Percentiles rank a stretch among this genome's conserved stretches.
phyloP scores from a whole-genome alignment of 169 alveolate genomes.

The Cryptosporidium sp. region DNA sequence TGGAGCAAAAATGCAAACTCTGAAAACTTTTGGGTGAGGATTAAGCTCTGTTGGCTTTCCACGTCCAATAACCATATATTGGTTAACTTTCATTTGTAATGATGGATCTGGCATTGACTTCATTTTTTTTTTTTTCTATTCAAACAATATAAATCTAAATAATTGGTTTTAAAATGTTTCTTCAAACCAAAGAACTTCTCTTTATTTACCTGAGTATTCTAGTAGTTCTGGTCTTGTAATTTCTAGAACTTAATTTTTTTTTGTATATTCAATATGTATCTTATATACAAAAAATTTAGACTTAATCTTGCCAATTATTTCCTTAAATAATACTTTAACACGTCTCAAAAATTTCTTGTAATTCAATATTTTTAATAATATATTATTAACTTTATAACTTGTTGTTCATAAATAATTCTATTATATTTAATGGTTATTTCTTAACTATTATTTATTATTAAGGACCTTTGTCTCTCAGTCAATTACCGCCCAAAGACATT shows the following conservation, averaged over 20 bases:
- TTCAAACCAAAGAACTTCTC: slow-evolving; percentile 16
- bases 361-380: not conserved
- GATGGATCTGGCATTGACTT: slow-evolving; percentile 80
- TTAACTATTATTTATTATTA: not conserved
- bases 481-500: slow-evolving; percentile 6
- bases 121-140: slow-evolving; percentile 55
- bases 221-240: not conserved
- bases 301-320: not conserved
- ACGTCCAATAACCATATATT: slow-evolving; percentile 96
- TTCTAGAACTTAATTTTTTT: slow-evolving; percentile 2
- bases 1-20: slow-evolving; percentile 98
- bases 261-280: slow-evolving; percentile 1
- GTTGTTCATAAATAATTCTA: not conserved
- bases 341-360: slow-evolving; percentile 11
- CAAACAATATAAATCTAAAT: slow-evolving; percentile 2
- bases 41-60: slow-evolving; percentile 94
- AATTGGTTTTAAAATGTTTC: not conserved
- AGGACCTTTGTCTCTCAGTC: slow-evolving; percentile 7
- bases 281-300: slow-evolving; percentile 18
- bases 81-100: slow-evolving; percentile 87
- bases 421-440: not conserved
- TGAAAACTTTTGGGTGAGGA: slow-evolving; percentile 91
- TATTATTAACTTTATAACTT: not conserved
- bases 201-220: slow-evolving; percentile 27
- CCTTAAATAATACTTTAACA: not conserved